Conservation (phyloP, 352 stramenopile species). For the Phytopythium helicoides region DNA sequence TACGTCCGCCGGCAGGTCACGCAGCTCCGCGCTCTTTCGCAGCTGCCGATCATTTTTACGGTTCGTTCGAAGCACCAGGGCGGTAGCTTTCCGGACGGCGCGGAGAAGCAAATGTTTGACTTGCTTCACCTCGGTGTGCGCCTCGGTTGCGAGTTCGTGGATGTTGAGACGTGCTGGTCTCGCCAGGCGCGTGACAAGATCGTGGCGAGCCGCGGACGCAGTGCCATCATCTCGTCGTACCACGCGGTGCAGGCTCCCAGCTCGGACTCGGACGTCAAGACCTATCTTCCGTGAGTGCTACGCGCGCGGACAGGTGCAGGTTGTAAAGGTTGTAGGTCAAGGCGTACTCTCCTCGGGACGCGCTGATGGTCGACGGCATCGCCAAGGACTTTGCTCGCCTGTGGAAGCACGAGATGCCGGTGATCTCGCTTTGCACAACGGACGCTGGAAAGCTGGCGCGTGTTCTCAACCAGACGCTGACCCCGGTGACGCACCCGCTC, state of each 20-base stretch:
- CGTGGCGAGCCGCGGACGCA: constrained; percentile 34
- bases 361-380: constrained; percentile 80
- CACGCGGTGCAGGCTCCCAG: constrained; percentile 60
- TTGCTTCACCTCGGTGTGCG: constrained; percentile 91
- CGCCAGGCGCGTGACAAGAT: constrained; percentile 61
- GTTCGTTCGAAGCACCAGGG: constrained; percentile 94
- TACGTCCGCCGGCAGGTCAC: constrained; percentile 76
- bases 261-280: constrained; percentile 38
- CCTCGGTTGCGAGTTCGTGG: constrained; percentile 94
- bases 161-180: constrained; percentile 93
- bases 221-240: constrained; percentile 77
- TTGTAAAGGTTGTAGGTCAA: constrained; percentile 92
- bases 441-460: constrained; percentile 91
- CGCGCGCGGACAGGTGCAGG: constrained; percentile 66
- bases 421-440: constrained; percentile 94
- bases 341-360: constrained; percentile 78
- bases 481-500: constrained; percentile 93
- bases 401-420: constrained; percentile 83
- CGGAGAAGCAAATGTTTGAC: constrained; percentile 81
- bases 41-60: constrained; percentile 96
- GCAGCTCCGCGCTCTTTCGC: constrained; percentile 81
- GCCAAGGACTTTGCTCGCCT: constrained; percentile 43
- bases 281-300: constrained; percentile 76
- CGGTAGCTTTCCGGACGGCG: constrained; percentile 91
- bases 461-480: constrained; percentile 95